Conservation (phyloP, 495 filamentous ascomycete genomes). For the Penicillium verhagenii region DNA sequence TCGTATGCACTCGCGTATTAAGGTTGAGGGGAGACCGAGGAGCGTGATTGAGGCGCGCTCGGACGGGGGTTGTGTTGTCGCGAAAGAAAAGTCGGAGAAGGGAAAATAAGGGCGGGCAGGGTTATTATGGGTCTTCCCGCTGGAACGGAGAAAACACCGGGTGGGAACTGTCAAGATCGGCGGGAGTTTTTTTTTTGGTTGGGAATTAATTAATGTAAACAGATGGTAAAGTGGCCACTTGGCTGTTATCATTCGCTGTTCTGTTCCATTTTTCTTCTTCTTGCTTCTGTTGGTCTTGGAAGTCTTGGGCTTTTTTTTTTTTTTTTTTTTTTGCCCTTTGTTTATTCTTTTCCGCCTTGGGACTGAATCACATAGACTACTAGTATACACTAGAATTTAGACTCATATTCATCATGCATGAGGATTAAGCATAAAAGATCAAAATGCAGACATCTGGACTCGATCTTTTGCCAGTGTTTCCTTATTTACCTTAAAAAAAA, state of each 20-base stretch:
- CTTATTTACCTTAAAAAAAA: no score
- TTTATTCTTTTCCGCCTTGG: background rate
- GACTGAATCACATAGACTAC: no score
- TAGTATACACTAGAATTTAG: no score
- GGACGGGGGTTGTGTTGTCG: background rate
- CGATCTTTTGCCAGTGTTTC: no score
- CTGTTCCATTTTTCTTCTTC: background rate
- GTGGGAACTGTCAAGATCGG: conserved; percentile 10
- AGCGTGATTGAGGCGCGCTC: background rate
- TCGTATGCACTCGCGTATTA: background rate
- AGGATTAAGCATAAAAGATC: no score
- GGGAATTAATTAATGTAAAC: background rate
- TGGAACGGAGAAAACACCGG: background rate
- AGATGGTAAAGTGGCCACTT: background rate
- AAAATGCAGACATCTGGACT: no score
- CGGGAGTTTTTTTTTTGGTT: conserved; percentile 3
- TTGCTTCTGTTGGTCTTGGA: background rate
- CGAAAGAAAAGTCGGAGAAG: conserved; percentile 7
- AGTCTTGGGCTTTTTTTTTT: no score
- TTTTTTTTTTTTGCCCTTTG: no score
- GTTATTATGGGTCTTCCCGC: background rate
- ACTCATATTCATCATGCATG: no score
- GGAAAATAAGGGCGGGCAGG: conserved; percentile 3
- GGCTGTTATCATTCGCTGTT: no score
- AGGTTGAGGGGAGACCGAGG: background rate